Base-by-base conservation (phyloP, 202 grass and related monocot species). In the Dendrocalamus latiflorus region DNA sequence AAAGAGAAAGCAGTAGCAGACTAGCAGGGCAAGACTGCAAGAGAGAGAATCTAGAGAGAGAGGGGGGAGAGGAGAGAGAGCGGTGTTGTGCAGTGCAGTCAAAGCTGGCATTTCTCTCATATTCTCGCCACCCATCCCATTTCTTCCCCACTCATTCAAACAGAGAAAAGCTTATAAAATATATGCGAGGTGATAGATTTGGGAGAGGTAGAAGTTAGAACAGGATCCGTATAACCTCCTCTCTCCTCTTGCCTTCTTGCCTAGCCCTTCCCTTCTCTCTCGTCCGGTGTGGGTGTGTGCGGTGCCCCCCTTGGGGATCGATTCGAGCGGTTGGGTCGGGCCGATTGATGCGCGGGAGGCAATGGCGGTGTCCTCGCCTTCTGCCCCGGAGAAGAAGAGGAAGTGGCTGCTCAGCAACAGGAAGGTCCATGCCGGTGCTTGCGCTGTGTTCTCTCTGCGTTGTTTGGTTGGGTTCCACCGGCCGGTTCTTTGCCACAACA, bases 321-420 rank as follows among this genome's bases (percentile, higher is more conserved):
- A 37, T 48, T 60, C 2, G n/a, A 6, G 26, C 22, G 12, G n/a
- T 13, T 74, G 68, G 50, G 49, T 41, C 41, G 47, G 21, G 68
- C 70, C 87, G 61, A 85, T 88, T 98, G 54, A 94, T 92, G 93
- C 88, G 89, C 25, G 74, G 65, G 68, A 63, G 53, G 53, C 63
- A 86, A 99, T 96, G 96, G 85, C 96, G 80, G 82, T 83, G 15
- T 90, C 90, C 56, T 90, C 93, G 80, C 74, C 93, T 87, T 81
- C 87, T 62, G 73, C 87, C 69, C 88, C 93, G 60, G 96, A 95
- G 81, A 99, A 93, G 89, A 99, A 89, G 87, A 84, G 86, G 79
- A 92, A 92, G 70, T 99, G 96, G 96, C 84, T 92, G 81, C 82
- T 91, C 65, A 92, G 91, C 88, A 94, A 90, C 85, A 88, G 83